Base-by-base conservation (phyloP, 2,329 filamentous ascomycete species). In the Madurella mycetomatis region DNA sequence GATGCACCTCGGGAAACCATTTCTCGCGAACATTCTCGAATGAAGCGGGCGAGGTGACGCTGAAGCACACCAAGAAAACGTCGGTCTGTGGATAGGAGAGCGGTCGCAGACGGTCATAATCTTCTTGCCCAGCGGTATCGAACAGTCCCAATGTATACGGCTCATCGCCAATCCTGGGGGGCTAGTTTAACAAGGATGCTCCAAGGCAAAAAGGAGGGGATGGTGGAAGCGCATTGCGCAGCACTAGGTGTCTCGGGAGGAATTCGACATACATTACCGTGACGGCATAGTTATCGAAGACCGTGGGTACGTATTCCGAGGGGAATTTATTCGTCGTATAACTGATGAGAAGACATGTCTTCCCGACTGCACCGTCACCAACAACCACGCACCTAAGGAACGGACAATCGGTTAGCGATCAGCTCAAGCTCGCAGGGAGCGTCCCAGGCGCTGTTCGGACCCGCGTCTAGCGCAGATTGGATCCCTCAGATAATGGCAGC, bases 271-370 rank as follows among this genome's bases (percentile, higher is more conserved):
- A 96, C 94, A 99, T 99, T 65, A 99, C 94, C 63, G 94, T 99
- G 72, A 99, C 94, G 55, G 94, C 94, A 82, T 99, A 99, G 77
- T 99, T 99, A 75, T 99, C 94, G 74, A 99, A 99, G 61, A 99
- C 94, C 31, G 94, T 99, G 49, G 94, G 94, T 55, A 99, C 94
- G 74, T 99, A 99, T 92, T 99, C 94, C 67, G 92, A 96, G 37
- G 94, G 94, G 74, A 99, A 99, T 69, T 97, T 97, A 82, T 99
- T 99, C 62, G 94, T 99, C 62, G 94, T 99, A 77, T 99, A 99
- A 72, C 90, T 95, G 78, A 99, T 99, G 70, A 99, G 85, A 62
- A 99, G 85, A 77, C 94, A 99, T 64, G 94, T 99, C 82, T 99
- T 99, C 73, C 94, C 94, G 65, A 99, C 94, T 63, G 94, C 94